Evolutionary conservation across 116 monocot species (phyloP), one percentile per base, ranked within the genome.

Genomic region (Trichopus zeylanicus): DNA sequence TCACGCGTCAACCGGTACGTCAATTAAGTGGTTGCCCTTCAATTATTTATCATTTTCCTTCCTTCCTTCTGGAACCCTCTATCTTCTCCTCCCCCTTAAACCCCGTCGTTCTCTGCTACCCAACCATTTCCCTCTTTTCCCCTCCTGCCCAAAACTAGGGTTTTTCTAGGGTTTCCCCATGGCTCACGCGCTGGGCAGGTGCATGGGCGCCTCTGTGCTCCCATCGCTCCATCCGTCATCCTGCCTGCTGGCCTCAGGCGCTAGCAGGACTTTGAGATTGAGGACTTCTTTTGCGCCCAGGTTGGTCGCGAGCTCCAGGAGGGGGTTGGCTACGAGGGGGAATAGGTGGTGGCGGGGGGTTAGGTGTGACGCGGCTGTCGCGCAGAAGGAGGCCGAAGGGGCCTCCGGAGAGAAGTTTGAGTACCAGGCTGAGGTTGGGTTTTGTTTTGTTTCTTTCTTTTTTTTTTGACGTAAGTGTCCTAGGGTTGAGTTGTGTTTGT

Each of bases 361-460:
- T 3, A 49, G 76, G 33, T 76, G 76, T 25, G 65, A 65, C 22
- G 65, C 61, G 13, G 76, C 60, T 23, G 60, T 70, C 3, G 65
- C 59, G 8, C 70, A 70, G 76, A 70, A 70, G 61, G 70, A 60
- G n/a, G n/a, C n/a, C n/a, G n/a, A n/a, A n/a, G n/a, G n/a, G 47
- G 64, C 37, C 23, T 26, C 64, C 19, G 75, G 75, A 7, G 75
- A 75, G 63, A 75, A 75, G 69, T 75, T 65, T 21, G 75, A 75
- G 46, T 75, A 75, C 70, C 92, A 87, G 68, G 92, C 87, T 2
- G 92, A 92, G 92, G 91, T 91, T 46, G 10, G 67, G n/a, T 24
- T 48, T 22, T 52, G 12, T 34, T 52, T 10, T 53, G 24, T 25
- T 56, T 2, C 15, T 16, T 19, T 37, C 23, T 51, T 16, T 13